Percentiles rank a stretch among this genome's conserved stretches.
phyloP scores from a whole-genome alignment of 2,329 filamentous ascomycete species.

The Epichloe festucae region DNA sequence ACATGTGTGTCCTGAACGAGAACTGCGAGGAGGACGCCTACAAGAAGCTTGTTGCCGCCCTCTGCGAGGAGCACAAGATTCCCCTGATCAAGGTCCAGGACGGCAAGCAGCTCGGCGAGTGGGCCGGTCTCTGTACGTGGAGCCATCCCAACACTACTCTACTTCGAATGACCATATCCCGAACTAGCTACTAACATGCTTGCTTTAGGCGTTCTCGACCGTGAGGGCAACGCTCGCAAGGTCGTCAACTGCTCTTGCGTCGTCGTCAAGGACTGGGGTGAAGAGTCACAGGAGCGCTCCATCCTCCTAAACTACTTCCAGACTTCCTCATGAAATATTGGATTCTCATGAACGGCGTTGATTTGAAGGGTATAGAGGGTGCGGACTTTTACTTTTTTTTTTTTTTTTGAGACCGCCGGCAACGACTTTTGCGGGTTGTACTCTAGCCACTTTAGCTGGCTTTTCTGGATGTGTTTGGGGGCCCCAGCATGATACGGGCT shows the following conservation, averaged over 20 bases:
- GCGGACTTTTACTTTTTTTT: conserved; percentile 14
- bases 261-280: conserved; percentile 99
- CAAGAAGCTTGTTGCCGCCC: conserved; percentile 99
- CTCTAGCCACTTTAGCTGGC: conserved; percentile 34
- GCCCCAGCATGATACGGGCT: conserved; percentile 20
- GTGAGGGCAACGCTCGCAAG: conserved; percentile 98
- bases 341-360: conserved; percentile 17
- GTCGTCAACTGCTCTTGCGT: conserved; percentile 99
- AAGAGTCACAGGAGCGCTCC: conserved; percentile 97
- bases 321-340: conserved; percentile 53
- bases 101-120: conserved; percentile 99
- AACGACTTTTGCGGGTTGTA: conserved; percentile 28
- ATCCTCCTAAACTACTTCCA: conserved; percentile 99
- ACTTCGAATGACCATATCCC: no score
- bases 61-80: conserved; percentile 99
- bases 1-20: conserved; percentile 99
- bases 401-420: conserved; percentile 18
- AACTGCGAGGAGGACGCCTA: conserved; percentile 99
- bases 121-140: conserved; percentile 95
- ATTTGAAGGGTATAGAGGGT: conserved; percentile 27
- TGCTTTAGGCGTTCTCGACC: conserved; percentile 81
- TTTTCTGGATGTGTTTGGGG: conserved; percentile 28
- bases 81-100: conserved; percentile 99
- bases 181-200: conserved; percentile 16
- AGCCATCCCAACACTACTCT: no score